Conservation (phyloP, 164 flowering plant genomes). For the Liriodendron chinense region DNA sequence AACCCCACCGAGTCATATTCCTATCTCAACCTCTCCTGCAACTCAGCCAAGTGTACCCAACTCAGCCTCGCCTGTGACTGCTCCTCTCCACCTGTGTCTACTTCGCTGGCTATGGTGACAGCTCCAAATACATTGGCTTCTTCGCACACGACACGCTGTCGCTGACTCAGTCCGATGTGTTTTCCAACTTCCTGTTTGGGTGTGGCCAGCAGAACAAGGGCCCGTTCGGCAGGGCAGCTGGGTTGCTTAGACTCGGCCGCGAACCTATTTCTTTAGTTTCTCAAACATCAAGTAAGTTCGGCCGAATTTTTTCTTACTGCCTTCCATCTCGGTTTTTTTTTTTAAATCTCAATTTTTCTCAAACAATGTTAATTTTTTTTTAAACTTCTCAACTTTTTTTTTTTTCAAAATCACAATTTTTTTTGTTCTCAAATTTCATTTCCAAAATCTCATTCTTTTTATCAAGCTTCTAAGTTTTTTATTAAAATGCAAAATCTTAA, state of each 20-base stretch:
- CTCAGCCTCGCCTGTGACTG: slow-evolving; percentile 21
- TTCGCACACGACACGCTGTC: slow-evolving; percentile 34
- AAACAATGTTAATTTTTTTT: too few species aligned
- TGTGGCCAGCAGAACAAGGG: slow-evolving; percentile 46
- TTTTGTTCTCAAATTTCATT: slow-evolving; percentile 32
- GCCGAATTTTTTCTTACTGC: slow-evolving; percentile 56
- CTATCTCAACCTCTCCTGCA: slow-evolving; percentile 28
- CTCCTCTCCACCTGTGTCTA: slow-evolving; percentile 34
- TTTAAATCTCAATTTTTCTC: too few species aligned
- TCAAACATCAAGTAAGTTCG: slow-evolving; percentile 27
- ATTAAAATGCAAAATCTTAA: too few species aligned
- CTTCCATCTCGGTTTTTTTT: too few species aligned
- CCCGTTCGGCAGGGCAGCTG: slow-evolving; percentile 34
- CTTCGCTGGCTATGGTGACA: slow-evolving; percentile 32
- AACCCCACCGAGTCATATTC: slow-evolving; percentile 31
- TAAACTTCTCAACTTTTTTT: too few species aligned
- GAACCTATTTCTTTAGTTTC: slow-evolving; percentile 33
- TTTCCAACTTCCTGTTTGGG: slow-evolving; percentile 37
- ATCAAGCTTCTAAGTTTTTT: slow-evolving; percentile 23
- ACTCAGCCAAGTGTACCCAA: slow-evolving; percentile 21
- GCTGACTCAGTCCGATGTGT: not conserved
- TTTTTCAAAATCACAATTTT: too few species aligned
- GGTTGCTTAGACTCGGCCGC: slow-evolving; percentile 43
- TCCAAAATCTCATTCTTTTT: too few species aligned
- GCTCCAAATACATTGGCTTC: slow-evolving; percentile 35